A percentile compares a stretch with the other conserved stretches of the same genome.
Conservation (phyloP, 1,284 basidiomycete genomes). For the Ganoderma multipileum region DNA sequence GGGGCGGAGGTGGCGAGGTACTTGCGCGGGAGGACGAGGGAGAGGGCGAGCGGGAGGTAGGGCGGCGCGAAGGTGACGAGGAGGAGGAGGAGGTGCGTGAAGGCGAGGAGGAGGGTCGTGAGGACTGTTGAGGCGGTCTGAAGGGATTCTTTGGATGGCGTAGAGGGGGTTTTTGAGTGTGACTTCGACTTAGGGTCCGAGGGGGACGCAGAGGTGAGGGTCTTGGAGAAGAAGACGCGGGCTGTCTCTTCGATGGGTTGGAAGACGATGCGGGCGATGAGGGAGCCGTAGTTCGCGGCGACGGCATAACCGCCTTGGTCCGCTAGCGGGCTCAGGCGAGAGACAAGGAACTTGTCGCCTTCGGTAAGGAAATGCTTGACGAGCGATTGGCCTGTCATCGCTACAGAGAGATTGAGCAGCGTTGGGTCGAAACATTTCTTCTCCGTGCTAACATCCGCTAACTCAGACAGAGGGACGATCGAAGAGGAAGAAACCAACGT, state of each 20-base stretch:
- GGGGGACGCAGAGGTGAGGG: constrained; percentile 45
- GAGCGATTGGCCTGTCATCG: constrained; percentile 87
- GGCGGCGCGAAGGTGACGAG: constrained; percentile 77
- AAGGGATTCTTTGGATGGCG: constrained; percentile 29
- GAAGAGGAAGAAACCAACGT: constrained; percentile 23
- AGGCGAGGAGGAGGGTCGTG: constrained; percentile 61
- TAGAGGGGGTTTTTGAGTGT: constrained; percentile 4
- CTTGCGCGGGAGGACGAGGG: constrained; percentile 74
- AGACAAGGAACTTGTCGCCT: constrained; percentile 91
- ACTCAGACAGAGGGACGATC: neutral
- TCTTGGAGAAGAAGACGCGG: constrained; percentile 85
- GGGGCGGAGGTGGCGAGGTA: constrained; percentile 81
- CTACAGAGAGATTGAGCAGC: constrained; percentile 67
- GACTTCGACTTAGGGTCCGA: neutral
- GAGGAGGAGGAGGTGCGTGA: constrained; percentile 77
- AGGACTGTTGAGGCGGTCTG: constrained; percentile 45
- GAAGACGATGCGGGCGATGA: constrained; percentile 90
- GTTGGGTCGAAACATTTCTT: constrained; percentile 54
- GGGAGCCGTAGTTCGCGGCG: constrained; percentile 93
- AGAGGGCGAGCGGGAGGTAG: constrained; percentile 74
- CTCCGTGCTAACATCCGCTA: constrained; percentile 26
- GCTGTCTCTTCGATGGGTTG: constrained; percentile 93
- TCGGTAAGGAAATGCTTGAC: constrained; percentile 97
- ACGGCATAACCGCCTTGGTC: constrained; percentile 95
- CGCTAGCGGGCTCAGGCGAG: constrained; percentile 79